phyloP scores from a whole-genome alignment of 1,139 yeast species.

The Geotrichum citri-aurantii region DNA sequence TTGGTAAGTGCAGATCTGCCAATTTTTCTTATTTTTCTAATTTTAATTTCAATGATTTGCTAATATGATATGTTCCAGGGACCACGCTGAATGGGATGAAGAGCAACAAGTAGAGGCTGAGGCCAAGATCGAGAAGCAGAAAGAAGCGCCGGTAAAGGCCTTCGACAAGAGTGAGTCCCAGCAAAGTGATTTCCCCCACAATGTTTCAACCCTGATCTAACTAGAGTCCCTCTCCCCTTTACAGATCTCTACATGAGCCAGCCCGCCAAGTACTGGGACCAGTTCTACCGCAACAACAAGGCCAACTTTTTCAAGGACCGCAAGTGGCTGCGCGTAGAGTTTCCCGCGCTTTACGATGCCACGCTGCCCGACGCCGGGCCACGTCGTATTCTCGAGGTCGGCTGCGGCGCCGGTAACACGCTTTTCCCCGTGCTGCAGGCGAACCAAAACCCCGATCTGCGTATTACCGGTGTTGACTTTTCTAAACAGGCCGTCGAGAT shows the following conservation, averaged over 20 bases:
- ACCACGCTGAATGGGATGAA: constrained; percentile 96
- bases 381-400: constrained; percentile 77
- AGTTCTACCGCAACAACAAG: constrained; percentile 80
- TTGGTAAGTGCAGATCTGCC: constrained; percentile 40
- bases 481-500: constrained; percentile 85
- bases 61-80: constrained; percentile 37
- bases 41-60: neutral
- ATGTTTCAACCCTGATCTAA: neutral
- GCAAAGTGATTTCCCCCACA: neutral
- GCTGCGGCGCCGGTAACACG: constrained; percentile 98
- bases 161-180: constrained; percentile 53
- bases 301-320: constrained; percentile 95
- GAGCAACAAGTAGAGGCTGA: constrained; percentile 77
- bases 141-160: constrained; percentile 75
- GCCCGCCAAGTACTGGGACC: constrained; percentile 95
- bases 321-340: constrained; percentile 92
- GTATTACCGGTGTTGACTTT: constrained; percentile 82
- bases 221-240: neutral
- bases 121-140: constrained; percentile 67
- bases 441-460: constrained; percentile 71
- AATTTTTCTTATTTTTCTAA: neutral
- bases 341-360: constrained; percentile 75
- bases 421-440: constrained; percentile 81
- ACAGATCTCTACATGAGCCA: constrained; percentile 58
- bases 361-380: constrained; percentile 67